A percentile compares a stretch with the other conserved stretches of the same genome.
phyloP scores from a whole-genome alignment of 208 protist genomes.

The Leishmania amazonensis region DNA sequence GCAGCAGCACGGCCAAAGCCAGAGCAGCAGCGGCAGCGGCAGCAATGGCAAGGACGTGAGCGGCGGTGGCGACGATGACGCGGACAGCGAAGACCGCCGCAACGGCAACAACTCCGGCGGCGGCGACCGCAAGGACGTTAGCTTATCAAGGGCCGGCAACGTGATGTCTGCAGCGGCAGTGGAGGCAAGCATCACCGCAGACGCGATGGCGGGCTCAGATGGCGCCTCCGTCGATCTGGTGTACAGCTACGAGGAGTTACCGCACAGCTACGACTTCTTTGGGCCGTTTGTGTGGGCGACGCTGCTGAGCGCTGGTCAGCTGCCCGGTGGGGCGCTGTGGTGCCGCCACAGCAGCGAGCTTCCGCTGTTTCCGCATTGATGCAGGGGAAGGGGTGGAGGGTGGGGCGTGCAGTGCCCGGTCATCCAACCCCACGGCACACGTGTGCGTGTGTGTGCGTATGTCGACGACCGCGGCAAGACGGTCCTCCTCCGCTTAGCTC shows the following conservation, averaged over 20 bases:
- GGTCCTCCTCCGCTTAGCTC: neutral
- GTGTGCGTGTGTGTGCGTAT: neutral
- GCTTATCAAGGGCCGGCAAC: neutral
- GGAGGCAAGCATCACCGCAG: neutral
- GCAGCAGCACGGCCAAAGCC: neutral
- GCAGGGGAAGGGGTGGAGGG: neutral
- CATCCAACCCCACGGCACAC: neutral
- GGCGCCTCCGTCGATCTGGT: conserved; percentile 31
- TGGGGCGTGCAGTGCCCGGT: neutral
- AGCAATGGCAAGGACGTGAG: neutral
- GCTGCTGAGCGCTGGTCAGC: conserved; percentile 49
- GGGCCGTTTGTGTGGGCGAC: conserved; percentile 83
- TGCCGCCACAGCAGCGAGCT: conserved; percentile 39
- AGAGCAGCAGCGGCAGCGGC: neutral
- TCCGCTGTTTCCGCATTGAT: conserved; percentile 48
- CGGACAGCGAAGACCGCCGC: neutral
- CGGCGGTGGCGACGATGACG: neutral
- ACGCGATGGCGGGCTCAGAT: conserved; percentile 1
- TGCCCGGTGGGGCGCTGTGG: conserved; percentile 71
- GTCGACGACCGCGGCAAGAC: neutral
- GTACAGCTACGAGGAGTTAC: conserved; percentile 83
- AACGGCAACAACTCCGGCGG: neutral
- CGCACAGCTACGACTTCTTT: conserved; percentile 87
- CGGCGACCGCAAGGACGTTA: no score
- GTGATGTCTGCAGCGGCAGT: neutral